phyloP scores from a whole-genome alignment of 2,329 filamentous ascomycete species.

The Aciculosporium take region DNA sequence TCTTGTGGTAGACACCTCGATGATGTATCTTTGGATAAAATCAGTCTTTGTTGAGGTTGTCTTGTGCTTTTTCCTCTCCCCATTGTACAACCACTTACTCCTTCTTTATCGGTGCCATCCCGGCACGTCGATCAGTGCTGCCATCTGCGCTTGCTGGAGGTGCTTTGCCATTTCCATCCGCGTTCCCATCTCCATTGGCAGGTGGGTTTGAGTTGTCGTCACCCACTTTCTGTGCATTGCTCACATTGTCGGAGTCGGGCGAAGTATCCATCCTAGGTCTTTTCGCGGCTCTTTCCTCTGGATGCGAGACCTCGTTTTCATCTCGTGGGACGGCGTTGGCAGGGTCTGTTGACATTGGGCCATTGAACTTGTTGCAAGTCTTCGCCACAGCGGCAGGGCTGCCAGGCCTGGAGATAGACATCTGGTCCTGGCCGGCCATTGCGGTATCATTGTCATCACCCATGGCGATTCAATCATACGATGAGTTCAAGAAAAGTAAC shows the following conservation, averaged over 20 bases:
- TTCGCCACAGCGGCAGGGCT: not conserved
- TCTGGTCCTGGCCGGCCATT: slow-evolving; percentile 10
- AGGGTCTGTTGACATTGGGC: slow-evolving; percentile 6
- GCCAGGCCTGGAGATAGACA: slow-evolving; percentile 6
- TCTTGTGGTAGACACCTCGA: slow-evolving; percentile 19
- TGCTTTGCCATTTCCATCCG: slow-evolving; percentile 3
- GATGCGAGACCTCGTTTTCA: not conserved
- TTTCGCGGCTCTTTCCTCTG: slow-evolving; percentile 37
- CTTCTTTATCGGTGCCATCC: slow-evolving; percentile 56
- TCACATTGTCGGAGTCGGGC: slow-evolving; percentile 6
- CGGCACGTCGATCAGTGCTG: slow-evolving; percentile 28
- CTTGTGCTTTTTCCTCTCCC: not conserved
- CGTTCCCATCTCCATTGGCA: slow-evolving; percentile 4
- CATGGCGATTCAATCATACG: slow-evolving; percentile 11
- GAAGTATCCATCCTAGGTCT: slow-evolving; percentile 38
- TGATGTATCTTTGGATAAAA: slow-evolving; percentile 24
- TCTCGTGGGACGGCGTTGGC: not conserved
- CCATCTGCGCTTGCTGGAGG: slow-evolving; percentile 6
- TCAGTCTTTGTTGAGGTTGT: slow-evolving; percentile 1
- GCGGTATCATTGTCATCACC: slow-evolving; percentile 12
- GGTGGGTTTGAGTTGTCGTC: not conserved
- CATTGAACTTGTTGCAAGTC: not conserved
- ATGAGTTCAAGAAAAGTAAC: not conserved
- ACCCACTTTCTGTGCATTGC: slow-evolving; percentile 9
- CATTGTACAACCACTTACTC: slow-evolving; percentile 37